Evolutionary conservation across 2,329 filamentous ascomycete genomes (phyloP).

Genomic region (Zymoseptoria brevis): DNA sequence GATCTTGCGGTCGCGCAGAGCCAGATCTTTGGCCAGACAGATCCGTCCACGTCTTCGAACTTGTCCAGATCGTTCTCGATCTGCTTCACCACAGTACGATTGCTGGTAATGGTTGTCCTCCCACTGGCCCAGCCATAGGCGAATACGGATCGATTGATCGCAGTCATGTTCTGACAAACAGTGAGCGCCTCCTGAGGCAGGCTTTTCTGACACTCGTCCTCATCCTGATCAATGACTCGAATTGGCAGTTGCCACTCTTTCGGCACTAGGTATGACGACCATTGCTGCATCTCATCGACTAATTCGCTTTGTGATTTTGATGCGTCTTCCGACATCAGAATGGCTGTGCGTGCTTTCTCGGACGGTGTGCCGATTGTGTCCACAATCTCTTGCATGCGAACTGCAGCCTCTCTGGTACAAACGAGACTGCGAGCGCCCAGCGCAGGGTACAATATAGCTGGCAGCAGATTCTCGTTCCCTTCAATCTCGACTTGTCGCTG

Average conservation of each 20-base stretch:
- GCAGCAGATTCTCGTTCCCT: slow-evolving; percentile 50
- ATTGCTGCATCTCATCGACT: slow-evolving; percentile 28
- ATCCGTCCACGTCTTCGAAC: slow-evolving; percentile 42
- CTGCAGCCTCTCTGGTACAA: slow-evolving; percentile 58
- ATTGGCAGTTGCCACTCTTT: slow-evolving; percentile 54
- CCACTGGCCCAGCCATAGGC: slow-evolving; percentile 60
- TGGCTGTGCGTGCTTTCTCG: slow-evolving; percentile 51
- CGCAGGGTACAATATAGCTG: slow-evolving; percentile 55
- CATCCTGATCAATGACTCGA: slow-evolving; percentile 42
- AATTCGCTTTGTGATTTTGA: slow-evolving; percentile 25
- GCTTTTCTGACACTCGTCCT: slow-evolving; percentile 29
- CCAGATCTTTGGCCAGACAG: slow-evolving; percentile 54
- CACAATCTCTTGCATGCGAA: slow-evolving; percentile 60
- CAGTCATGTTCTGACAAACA: slow-evolving; percentile 44
- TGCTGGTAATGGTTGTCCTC: slow-evolving; percentile 62
- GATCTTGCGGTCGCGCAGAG: slow-evolving; percentile 57
- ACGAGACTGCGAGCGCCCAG: slow-evolving; percentile 51
- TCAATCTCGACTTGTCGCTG: slow-evolving; percentile 59
- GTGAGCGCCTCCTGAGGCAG: slow-evolving; percentile 40
- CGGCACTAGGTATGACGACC: slow-evolving; percentile 50
- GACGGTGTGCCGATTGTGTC: slow-evolving; percentile 54
- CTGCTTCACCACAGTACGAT: slow-evolving; percentile 58
- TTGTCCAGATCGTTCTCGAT: slow-evolving; percentile 54
- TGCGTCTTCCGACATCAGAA: slow-evolving; percentile 48
- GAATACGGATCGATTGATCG: slow-evolving; percentile 64